phyloP scores from a whole-genome alignment of 2,329 filamentous ascomycete genomes.

The Xylaria sp. region DNA sequence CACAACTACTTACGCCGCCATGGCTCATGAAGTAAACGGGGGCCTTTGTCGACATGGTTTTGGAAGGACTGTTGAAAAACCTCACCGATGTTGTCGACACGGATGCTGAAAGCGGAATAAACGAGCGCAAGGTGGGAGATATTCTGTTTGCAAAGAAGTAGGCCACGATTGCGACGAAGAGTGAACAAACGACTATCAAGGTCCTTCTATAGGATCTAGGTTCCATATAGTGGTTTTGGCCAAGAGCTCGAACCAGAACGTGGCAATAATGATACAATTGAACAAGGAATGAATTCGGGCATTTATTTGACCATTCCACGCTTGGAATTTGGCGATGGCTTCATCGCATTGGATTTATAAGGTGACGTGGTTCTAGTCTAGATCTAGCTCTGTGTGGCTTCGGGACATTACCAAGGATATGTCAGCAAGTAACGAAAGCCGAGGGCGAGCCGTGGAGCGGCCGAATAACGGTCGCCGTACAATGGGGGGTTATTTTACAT shows the following conservation, averaged over 20 bases:
- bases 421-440: constrained; percentile 33
- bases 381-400: not conserved
- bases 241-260: not conserved
- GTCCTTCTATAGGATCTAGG: constrained; percentile 12
- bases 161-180: constrained; percentile 36
- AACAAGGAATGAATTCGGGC: not conserved
- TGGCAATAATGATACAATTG: constrained; percentile 19
- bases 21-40: constrained; percentile 59
- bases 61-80: constrained; percentile 12
- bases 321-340: constrained; percentile 2
- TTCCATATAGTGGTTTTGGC: constrained; percentile 15
- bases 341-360: constrained; percentile 17
- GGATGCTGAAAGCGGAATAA: constrained; percentile 28
- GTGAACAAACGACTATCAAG: constrained; percentile 29
- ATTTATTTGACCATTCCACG: not conserved
- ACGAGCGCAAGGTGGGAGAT: constrained; percentile 22
- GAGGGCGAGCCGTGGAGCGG: not conserved
- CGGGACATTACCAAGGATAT: constrained; percentile 40
- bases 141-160: constrained; percentile 32
- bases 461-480: not conserved
- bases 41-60: constrained; percentile 38
- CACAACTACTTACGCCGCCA: constrained; percentile 49
- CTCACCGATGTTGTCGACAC: constrained; percentile 19
- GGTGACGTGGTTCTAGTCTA: not conserved
- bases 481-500: not conserved